These are phyloP conservation scores for Solanum ossicruentum DNA, from an alignment of 257 asterid species.

Conservation along the genomic window DNA sequence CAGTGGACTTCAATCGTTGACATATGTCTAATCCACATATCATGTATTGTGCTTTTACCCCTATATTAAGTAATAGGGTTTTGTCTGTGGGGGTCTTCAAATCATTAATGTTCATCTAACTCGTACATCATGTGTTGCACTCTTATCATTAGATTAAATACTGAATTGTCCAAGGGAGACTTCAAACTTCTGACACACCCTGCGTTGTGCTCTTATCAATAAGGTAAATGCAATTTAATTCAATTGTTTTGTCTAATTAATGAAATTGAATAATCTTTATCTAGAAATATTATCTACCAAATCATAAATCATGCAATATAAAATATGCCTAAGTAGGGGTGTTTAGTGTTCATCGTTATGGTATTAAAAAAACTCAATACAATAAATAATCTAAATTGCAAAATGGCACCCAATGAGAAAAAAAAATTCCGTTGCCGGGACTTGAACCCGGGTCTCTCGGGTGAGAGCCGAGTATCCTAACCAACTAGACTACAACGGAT, in stretches of 20 bases:
- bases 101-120: background rate
- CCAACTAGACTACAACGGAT: conserved; percentile 99
- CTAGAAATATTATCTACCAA: background rate
- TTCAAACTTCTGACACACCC: background rate
- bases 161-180: background rate
- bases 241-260: background rate
- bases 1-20: background rate
- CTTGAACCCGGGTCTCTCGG: conserved; percentile 96
- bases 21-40: background rate
- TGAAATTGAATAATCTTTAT: background rate
- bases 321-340: background rate
- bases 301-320: background rate
- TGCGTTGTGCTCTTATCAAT: too few relatives aligned
- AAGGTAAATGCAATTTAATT: background rate
- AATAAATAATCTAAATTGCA: too few relatives aligned
- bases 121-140: background rate
- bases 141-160: background rate
- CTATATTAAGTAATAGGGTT: background rate
- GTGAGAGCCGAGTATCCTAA: conserved; percentile 99
- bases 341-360: too few relatives aligned
- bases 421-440: conserved; percentile 56
- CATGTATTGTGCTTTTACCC: background rate
- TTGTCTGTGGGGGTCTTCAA: background rate
- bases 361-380: too few relatives aligned
- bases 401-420: too few relatives aligned